Evolutionary conservation across 2,329 filamentous ascomycete genomes (phyloP), one percentile per base, ranked within the genome.

Genomic region (Nannizziopsis barbatae): DNA sequence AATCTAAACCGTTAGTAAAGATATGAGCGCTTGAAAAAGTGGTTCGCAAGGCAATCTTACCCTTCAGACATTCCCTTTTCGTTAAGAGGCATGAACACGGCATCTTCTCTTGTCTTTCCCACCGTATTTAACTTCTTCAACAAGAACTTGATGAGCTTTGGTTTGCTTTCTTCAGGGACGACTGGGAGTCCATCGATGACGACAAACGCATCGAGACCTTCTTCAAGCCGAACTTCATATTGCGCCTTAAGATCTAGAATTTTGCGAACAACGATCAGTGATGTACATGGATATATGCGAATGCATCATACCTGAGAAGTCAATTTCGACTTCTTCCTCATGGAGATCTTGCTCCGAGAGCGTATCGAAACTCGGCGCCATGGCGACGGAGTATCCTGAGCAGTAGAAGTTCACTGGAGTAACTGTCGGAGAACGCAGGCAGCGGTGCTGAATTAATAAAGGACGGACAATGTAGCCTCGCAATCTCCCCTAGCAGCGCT

Each of bases 141-240:
- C 71, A 98, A 74, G 70, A 96, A 96, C 71, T 96, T 96, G 69
- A 95, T 75, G 53, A 98, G 80, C 75, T 95, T 96, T 52, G 85
- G 80, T 74, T 88, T 90, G 74, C 85, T 89, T 43, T 92, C 90
- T 67, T 89, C 86, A 51, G 75, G 86, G 56, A 98, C 90, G 55
- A 84, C 74, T 56, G 92, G 92, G 38, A 98, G 80, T 57, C 92
- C 92, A 68, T 98, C 92, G 65, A 96, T 79, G 54, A 96, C 89
- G 56, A 98, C 85, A 63, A 98, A 98, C 55, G 88, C 84, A 66
- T 98, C 92, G 61, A 95, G 84, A 51, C 92, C 92, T 69, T 94
- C 86, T 68, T 98, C 92, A 56, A 96, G 76, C 65, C 90, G 86
- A 54, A 96, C 89, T 71, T 96, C 88, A 66, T 89, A 95, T 70